Base-by-base conservation (phyloP, 129 eudicot species). In the Pulicaria dysenterica region DNA sequence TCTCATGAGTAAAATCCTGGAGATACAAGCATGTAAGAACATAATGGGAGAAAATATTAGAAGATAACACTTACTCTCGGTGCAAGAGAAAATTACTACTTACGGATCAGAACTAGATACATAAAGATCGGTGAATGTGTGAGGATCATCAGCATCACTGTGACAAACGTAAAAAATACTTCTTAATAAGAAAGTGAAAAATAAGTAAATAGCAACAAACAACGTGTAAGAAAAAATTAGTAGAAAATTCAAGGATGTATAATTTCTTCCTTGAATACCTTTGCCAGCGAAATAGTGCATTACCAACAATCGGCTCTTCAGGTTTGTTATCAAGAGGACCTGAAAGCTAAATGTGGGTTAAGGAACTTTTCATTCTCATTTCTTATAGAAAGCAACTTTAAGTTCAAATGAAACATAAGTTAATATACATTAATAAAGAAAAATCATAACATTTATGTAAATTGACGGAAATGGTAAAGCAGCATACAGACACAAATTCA, bases 271-370 rank as follows among this genome's bases (percentile, higher is more conserved):
- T 37, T 34, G 16, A 75, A 60, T 82, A 93, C 98, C 98, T 93
- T 83, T 93, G 96, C 96, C 96, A 93, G 44, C 98, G 98, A 70
- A 93, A 87, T 73, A 83, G 84, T 48, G 95, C 98, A 76, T 89
- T 89, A 61, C 95, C 95, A 13, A 82, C 81, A 64, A 93, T 79
- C 57, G 81, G 70, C 64, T 85, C 96, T 9, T 85, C 95, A 3
- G 95, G 89, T 57, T 87, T 93, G 70, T 87, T 79, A 83, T 89
- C 91, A 62, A 85, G 82, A 63, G 98, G 96, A 74, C 98, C 95
- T 50, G 87, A 76, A 79, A 89, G 87, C 98, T 93, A 65, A 69
- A 64, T 40, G 50, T 12, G 82, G 86, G 90, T 81, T 83, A 85
- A 89, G 95, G 80, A 82, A 85, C 56, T 24, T 58, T 68, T 45